phyloP scores from a whole-genome alignment of 192 early-diverging fungal genomes.

The Dissophora globulifera region DNA sequence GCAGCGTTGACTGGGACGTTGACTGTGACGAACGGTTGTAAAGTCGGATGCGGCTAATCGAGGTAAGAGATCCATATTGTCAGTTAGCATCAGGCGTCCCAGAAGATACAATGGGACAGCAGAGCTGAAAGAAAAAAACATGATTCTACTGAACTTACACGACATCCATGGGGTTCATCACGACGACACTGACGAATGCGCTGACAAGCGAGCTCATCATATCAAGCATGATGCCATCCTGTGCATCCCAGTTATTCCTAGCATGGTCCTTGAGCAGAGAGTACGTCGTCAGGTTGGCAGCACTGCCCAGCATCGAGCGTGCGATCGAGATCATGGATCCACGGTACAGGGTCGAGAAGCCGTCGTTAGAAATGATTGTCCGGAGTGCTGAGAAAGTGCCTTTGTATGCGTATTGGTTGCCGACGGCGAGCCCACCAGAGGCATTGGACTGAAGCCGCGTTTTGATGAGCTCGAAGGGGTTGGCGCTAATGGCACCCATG shows the following conservation, averaged over 20 bases:
- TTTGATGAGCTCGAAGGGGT: constrained; percentile 83
- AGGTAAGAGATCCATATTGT: no score
- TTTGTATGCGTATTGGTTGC: constrained; percentile 74
- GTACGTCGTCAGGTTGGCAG: constrained; percentile 73
- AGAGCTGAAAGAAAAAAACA: no score
- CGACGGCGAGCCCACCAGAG: constrained; percentile 66
- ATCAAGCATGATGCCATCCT: constrained; percentile 71
- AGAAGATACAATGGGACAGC: no score
- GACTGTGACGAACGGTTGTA: constrained; percentile 78
- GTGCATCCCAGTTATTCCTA: constrained; percentile 64
- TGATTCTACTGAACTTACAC: constrained; percentile 44
- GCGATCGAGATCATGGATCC: constrained; percentile 74
- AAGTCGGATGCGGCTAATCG: constrained; percentile 74
- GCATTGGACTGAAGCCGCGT: constrained; percentile 73
- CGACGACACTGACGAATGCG: constrained; percentile 66
- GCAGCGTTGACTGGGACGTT: constrained; percentile 65
- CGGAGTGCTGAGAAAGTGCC: constrained; percentile 66
- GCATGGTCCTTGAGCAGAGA: constrained; percentile 76
- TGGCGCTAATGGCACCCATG: constrained; percentile 78
- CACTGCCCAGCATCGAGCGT: constrained; percentile 72
- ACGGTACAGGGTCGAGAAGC: constrained; percentile 70
- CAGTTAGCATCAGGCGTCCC: constrained; percentile 12
- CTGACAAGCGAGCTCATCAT: constrained; percentile 71
- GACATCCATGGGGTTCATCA: constrained; percentile 63
- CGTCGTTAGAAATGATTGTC: constrained; percentile 61